phyloP scores from a whole-genome alignment of 768 basidiomycete genomes.

The Lactarius quietus region DNA sequence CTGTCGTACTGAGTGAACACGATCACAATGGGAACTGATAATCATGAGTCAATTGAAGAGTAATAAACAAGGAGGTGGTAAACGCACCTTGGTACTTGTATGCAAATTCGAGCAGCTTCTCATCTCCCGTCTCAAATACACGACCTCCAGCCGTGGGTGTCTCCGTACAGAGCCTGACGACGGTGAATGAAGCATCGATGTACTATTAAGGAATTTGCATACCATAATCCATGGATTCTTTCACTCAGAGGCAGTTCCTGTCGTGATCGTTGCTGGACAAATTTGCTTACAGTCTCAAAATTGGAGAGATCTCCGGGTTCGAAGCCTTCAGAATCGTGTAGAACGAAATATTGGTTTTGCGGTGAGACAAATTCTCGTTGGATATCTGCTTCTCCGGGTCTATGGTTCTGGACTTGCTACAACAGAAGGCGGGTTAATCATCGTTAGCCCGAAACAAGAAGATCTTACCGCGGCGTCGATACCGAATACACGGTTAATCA shows the following conservation, averaged over 20 bases:
- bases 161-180: neutral
- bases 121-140: neutral
- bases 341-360: neutral
- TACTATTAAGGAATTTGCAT: too few species aligned
- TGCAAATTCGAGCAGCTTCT: neutral
- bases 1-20: neutral
- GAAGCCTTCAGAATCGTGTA: neutral
- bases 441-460: neutral
- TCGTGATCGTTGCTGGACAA: too few species aligned
- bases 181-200: too few species aligned
- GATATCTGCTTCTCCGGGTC: neutral
- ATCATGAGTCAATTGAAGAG: neutral
- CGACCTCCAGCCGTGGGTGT: neutral
- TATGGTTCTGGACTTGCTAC: too few species aligned
- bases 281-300: neutral
- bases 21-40: neutral
- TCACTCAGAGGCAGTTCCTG: too few species aligned
- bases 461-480: neutral
- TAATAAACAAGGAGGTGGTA: neutral
- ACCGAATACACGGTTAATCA: neutral
- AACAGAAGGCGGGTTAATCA: too few species aligned
- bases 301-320: neutral
- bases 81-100: neutral
- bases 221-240: too few species aligned
- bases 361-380: neutral